Conservation (phyloP, 257 asterid genomes). For the Solanum acaule region DNA sequence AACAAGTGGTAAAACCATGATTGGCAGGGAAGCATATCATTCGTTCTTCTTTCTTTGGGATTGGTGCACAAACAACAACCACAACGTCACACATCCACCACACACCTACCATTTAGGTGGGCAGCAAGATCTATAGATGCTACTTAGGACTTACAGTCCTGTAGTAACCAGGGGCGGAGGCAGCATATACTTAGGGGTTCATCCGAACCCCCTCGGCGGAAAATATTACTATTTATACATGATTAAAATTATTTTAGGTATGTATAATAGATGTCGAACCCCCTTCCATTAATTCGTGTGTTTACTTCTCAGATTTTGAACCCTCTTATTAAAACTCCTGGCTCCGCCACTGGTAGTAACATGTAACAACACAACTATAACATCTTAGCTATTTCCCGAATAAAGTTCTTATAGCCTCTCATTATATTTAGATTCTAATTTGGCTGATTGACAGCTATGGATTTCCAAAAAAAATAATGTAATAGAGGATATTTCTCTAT, state of each 20-base stretch:
- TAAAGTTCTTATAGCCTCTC: not conserved
- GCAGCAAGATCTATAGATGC: not conserved
- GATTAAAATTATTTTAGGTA: too few species aligned
- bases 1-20: not conserved
- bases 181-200: too few species aligned
- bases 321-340: too few species aligned
- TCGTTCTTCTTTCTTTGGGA: not conserved
- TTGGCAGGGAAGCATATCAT: not conserved
- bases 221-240: too few species aligned
- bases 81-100: not conserved
- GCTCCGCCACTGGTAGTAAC: not conserved
- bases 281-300: too few species aligned
- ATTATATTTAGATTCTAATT: not conserved
- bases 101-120: not conserved
- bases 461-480: not conserved
- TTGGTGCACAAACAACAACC: not conserved
- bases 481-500: not conserved
- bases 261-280: too few species aligned
- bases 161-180: too few species aligned
- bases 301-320: too few species aligned
- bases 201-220: too few species aligned
- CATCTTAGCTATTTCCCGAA: not conserved
- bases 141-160: not conserved
- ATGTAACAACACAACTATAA: not conserved
- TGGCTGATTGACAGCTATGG: not conserved